Evolutionary conservation across 345 rosid species (phyloP), one percentile per base, ranked within the genome.

Genomic region (Lepidium africanum): DNA sequence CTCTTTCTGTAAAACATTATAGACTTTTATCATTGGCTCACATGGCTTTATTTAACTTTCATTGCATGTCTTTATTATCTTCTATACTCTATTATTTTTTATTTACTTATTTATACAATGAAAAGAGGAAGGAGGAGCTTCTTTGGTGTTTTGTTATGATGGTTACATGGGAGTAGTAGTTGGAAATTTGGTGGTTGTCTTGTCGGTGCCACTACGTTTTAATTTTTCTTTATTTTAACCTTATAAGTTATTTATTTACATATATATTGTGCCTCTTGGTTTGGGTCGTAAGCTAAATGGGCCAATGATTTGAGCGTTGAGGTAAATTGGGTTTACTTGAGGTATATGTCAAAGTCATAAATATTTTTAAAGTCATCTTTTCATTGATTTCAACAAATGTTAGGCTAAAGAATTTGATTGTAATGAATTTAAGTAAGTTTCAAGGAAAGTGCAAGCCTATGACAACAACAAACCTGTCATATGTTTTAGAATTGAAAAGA

Each of bases 121-220:
- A 50, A 30, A 27, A 59, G 35, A 35, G 33, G 48, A n/a, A 48
- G 35, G 7, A 21, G 32, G 63, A 67, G 59, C 72, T 60, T 67
- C 50, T 74, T 45, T 60, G 69, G 69, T 67, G 63, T 60, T 74
- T 60, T 67, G 73, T 67, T 25, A 74, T 45, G 77, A 74, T 74
- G 49, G 63, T 25, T 73, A 66, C 68, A 52, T 59, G 64, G 63
- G 63, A 53, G 69, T 54, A 60, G 77, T 74, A 58, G 77, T 74
- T 74, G 69, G 64, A 73, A 21, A 60, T 59, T 67, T 74, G 73
- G 77, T 67, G 69, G 38, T 21, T 71, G 75, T 71, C 75, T 21
- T 71, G 75, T 71, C 75, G 69, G 75, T 71, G 69, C 54, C 62
- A 71, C 69, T 32, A 41, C 42, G 9, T 33, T 35, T 5, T 14